Conservation (phyloP, 768 basidiomycete genomes). For the Rhodotorula sphaerocarpa region DNA sequence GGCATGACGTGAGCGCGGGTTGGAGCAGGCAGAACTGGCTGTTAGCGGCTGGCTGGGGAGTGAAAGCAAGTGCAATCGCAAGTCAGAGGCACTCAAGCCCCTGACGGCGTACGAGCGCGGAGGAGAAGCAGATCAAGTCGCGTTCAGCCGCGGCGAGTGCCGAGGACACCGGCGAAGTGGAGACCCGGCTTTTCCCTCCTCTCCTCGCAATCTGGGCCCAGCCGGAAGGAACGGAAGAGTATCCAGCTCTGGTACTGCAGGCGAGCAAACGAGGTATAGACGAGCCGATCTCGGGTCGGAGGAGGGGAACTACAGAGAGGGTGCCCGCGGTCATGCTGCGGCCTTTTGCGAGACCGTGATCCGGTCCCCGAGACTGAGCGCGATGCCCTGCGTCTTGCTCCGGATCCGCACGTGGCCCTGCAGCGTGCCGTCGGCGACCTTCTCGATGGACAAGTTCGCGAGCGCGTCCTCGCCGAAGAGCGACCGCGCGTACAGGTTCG, state of each 20-base stretch:
- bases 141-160: too few relatives aligned
- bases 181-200: too few relatives aligned
- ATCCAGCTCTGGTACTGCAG: not conserved
- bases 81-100: not conserved
- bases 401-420: slow-evolving; percentile 91
- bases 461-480: slow-evolving; percentile 94
- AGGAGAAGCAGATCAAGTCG: not conserved
- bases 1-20: not conserved
- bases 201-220: too few relatives aligned
- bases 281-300: not conserved
- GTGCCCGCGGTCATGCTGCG: not conserved
- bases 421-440: slow-evolving; percentile 68
- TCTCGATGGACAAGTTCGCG: slow-evolving; percentile 87
- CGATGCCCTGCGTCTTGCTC: slow-evolving; percentile 96
- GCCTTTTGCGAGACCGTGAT: slow-evolving; percentile 31
- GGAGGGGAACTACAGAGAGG: not conserved
- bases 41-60: not conserved
- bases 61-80: not conserved
- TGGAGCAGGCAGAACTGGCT: not conserved
- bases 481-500: slow-evolving; percentile 91
- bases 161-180: too few relatives aligned
- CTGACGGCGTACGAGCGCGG: not conserved
- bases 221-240: not conserved
- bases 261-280: not conserved
- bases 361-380: slow-evolving; percentile 75